phyloP scores from a whole-genome alignment of 768 basidiomycete species.

The Termitomyces bulborhizus region DNA sequence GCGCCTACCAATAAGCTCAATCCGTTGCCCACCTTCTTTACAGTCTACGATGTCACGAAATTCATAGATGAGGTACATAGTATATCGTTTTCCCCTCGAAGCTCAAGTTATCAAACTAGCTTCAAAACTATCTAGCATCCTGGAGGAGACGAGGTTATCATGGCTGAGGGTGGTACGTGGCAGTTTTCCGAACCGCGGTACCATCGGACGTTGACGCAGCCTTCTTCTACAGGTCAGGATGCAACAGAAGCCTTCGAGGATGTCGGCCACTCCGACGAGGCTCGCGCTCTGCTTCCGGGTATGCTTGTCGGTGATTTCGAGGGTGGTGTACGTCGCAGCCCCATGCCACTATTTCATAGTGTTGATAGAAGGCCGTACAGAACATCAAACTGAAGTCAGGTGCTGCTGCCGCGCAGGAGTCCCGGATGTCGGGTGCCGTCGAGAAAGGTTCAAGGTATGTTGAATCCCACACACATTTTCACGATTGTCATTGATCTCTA shows the following conservation, averaged over 20 bases:
- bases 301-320: constrained; percentile 84
- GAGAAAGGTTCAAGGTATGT: constrained; percentile 67
- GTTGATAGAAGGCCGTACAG: constrained; percentile 24
- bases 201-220: constrained; percentile 9
- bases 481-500: constrained; percentile 3
- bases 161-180: constrained; percentile 83
- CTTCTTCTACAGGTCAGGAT: constrained; percentile 63
- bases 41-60: constrained; percentile 90
- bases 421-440: constrained; percentile 43
- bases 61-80: constrained; percentile 86
- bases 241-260: constrained; percentile 99
- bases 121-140: constrained; percentile 57
- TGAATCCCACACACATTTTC: constrained; percentile 7
- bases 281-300: constrained; percentile 72
- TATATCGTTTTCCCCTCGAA: neutral
- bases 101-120: neutral
- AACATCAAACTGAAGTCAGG: constrained; percentile 46
- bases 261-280: constrained; percentile 98
- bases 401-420: constrained; percentile 38
- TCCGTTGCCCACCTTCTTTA: constrained; percentile 22
- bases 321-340: constrained; percentile 49
- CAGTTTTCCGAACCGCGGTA: constrained; percentile 11
- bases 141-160: constrained; percentile 96
- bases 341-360: constrained; percentile 4
- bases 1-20: constrained; percentile 27